Evolutionary conservation across 768 basidiomycete genomes (phyloP).

Genomic region (Leccinellum albellum): DNA sequence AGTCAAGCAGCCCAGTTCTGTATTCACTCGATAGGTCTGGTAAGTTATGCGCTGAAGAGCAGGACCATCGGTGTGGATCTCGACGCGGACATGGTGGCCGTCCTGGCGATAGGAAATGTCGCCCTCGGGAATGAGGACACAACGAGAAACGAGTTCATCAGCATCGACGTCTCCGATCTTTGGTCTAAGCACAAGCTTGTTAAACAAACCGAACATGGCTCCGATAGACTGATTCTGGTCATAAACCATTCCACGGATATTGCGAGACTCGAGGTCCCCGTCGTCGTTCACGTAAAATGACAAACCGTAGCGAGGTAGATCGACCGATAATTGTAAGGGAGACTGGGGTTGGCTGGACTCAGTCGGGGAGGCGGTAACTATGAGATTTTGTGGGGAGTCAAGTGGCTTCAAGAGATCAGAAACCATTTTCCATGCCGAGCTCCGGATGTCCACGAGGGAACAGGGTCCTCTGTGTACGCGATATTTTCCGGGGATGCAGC

Average conservation of each 20-base stretch:
- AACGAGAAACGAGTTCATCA: conserved; percentile 8
- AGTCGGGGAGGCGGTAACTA: conserved; percentile 12
- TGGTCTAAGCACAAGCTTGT: conserved; percentile 38
- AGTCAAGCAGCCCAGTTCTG: conserved; percentile 27
- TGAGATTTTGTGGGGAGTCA: conserved; percentile 19
- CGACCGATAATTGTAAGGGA: conserved; percentile 21
- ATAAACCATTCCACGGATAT: conserved; percentile 39
- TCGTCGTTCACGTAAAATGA: conserved; percentile 36
- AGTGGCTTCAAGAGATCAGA: conserved; percentile 19
- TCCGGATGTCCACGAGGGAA: conserved; percentile 26
- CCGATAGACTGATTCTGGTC: no score
- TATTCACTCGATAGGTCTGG: conserved; percentile 30
- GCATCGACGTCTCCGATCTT: not conserved
- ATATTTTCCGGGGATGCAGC: conserved; percentile 6
- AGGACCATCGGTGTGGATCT: not conserved
- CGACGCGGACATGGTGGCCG: conserved; percentile 16
- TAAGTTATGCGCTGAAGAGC: conserved; percentile 11
- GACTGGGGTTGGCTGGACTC: not conserved
- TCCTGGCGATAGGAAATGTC: conserved; percentile 9
- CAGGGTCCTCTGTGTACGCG: conserved; percentile 5
- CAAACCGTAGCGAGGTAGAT: conserved; percentile 40
- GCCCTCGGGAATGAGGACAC: conserved; percentile 41
- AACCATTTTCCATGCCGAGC: conserved; percentile 27
- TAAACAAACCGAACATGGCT: conserved; percentile 42
- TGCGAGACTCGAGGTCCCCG: conserved; percentile 36